Evolutionary conservation across 768 basidiomycete species (phyloP), one percentile per base, ranked within the genome.

Genomic region (Russula lepida): DNA sequence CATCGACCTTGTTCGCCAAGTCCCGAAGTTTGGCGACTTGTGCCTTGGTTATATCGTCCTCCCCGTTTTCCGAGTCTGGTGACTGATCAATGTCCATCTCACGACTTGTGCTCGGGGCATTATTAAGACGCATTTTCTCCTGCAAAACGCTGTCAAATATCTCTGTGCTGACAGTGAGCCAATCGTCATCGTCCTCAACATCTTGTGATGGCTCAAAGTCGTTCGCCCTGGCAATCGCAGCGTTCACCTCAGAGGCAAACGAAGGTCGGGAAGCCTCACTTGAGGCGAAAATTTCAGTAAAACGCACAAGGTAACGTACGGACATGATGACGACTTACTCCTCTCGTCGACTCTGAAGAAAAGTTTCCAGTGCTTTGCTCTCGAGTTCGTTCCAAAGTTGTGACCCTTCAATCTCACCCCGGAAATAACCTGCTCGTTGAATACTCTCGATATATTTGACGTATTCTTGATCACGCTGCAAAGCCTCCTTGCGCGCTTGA

Each of bases 1-100:
- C 76, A 67, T 90, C 88, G 1, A 99, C 92, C 70, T 91, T 90
- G 62, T 80, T 74, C 12, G 97, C 95, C 55, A 99, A 78, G 62
- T 81, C 79, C 66, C 83, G 84, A 32, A 98, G 74, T 62, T 81
- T 82, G 23, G 78, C 71, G 11, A 92, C 86, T 70, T 92, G 88
- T 60, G 82, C 79, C 28, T 82, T 79, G 7, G 82, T 79, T 5
- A 85, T 44, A 23, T 72, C 76, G 57, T 85, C 83, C 68, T 83
- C 82, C 2, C 73, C 68, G 25, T 67, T 70, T 47, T 72, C 73
- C 2, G 67, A 63, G 9, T 54, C 70, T 15, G 68, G 66, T 35
- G 57, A 11, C 4, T 58, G 59, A 58, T 85, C 82, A 11, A 81
- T 73, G 50, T 85, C 78, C 80, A 84, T 86, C 4, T 70, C 68